Conservation (phyloP, 2,329 filamentous ascomycete species). For the Amylocarpus encephaloides region DNA sequence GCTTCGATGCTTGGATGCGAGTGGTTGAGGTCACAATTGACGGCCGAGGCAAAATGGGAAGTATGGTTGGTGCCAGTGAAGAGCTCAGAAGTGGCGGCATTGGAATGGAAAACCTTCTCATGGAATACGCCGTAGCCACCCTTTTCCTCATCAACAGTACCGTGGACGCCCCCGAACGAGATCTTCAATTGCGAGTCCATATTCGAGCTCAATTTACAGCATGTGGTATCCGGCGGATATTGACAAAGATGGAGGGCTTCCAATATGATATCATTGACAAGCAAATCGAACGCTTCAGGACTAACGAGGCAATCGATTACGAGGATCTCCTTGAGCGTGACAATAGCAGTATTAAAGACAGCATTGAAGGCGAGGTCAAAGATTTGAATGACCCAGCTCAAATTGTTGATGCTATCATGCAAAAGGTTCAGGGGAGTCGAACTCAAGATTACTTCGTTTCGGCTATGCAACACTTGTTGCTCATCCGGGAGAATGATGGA, state of each 20-base stretch:
- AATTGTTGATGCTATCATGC: slow-evolving; percentile 89
- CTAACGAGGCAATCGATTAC: slow-evolving; percentile 96
- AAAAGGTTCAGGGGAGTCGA: slow-evolving; percentile 73
- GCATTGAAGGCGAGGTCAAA: slow-evolving; percentile 59
- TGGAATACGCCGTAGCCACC: slow-evolving; percentile 97
- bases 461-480: slow-evolving; percentile 86
- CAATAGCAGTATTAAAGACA: slow-evolving; percentile 84
- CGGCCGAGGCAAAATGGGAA: slow-evolving; percentile 97
- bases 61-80: slow-evolving; percentile 91
- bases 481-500: slow-evolving; percentile 85
- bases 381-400: slow-evolving; percentile 90
- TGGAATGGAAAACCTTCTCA: slow-evolving; percentile 96
- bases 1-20: slow-evolving; percentile 98
- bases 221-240: slow-evolving; percentile 88
- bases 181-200: slow-evolving; percentile 86
- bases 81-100: slow-evolving; percentile 94
- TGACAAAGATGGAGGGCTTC: slow-evolving; percentile 96
- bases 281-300: slow-evolving; percentile 88
- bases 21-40: slow-evolving; percentile 96
- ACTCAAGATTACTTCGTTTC: slow-evolving; percentile 95
- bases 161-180: slow-evolving; percentile 81
- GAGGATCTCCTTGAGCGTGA: slow-evolving; percentile 93
- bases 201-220: slow-evolving; percentile 93
- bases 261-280: slow-evolving; percentile 98
- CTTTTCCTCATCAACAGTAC: slow-evolving; percentile 96